Base-by-base conservation (phyloP, 169 alveolate species). In the Plasmodium yoelii region DNA sequence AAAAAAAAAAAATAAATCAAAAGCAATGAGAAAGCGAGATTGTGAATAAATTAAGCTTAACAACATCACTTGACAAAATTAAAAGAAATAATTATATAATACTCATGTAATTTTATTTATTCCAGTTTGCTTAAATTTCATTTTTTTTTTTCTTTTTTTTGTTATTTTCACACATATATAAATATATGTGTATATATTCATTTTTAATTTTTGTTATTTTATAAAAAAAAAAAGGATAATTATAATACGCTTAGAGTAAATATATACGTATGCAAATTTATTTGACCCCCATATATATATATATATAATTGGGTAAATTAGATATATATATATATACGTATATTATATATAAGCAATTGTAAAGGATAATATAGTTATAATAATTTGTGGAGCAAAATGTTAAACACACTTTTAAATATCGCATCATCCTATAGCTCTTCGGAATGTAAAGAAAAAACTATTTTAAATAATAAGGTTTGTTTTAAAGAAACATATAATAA, bases 371-470 rank as follows among this genome's bases (percentile, higher is more conserved):
- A 34, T 34, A 34, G 42, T 34, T 34, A 34, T 34, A 34, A 4
- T 34, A 34, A 34, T 34, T 4, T 34, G 42, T 34, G 7, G 18
- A 75, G 12, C 39, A 53, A 65, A 22, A 56, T 24, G 12, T 63
- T 49, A 60, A 88, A 65, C 42, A 67, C 87, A 18, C 15, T 80
- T 22, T 7, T 51, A 15, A 64, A 56, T 51, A 44, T 49, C 19
- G 26, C 65, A 34, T 13, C 77, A 18, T 88, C 44, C 9, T 24
- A 46, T 69, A 59, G 53, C 7, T 7, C 24, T 22, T 69, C 87
- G 42, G 67, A 26, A 24, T 51, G 56, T 26, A 56, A 19, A 60
- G 68, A 61, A 2, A 28, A 55, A 5, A 65, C n/a, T 28, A 61
- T 7, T n/a, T 51, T 63, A 44, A 68, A 56, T 7, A 46, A 26